Base-by-base conservation (phyloP, 495 filamentous ascomycete species). In the Parathielavia hyrcaniae region DNA sequence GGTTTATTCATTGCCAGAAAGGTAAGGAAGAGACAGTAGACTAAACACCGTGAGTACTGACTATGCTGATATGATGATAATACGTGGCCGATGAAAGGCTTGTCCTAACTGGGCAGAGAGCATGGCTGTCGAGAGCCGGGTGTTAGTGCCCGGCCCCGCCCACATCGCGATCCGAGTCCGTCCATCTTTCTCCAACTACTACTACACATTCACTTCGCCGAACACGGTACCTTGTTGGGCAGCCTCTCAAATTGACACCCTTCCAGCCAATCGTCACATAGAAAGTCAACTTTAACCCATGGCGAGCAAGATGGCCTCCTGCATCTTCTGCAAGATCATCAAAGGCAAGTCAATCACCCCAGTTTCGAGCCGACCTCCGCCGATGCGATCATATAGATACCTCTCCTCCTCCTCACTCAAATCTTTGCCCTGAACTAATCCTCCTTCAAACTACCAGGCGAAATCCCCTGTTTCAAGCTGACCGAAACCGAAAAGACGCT, bases 281-380 rank as follows among this genome's bases (percentile, higher is more conserved):
- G 22, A 20, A 52, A 32, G 14, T 13, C 17, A 34, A 17, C 11
- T 23, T 4, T 51, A 47, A 36, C 26, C 50, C 55, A 67, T 72
- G 70, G 55, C 65, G 34, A 68, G 61, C 62, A 72, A 63, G 46
- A 71, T 71, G 68, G 68, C 70, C 20, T 81, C 88, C 45, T 98
- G 93, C 67, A 91, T 97, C 71, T 98, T 98, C 79, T 98, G 93
- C 82, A 95, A 88, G 69, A 97, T 98, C 70, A 87, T 98, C 75
- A 95, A 95, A 79, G 93, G 91, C 86, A 75, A 58, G 71, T 62
- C 40, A 17, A 38, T 43, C 40, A 41, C 50, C 43, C 41, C 10
- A 48, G 34, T 32, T 40, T 17, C 54, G 32, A 46, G 14, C 20
- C 35, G 9, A 19, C 5, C 34, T 43, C 5, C 4, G 22, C 22